A percentile compares a stretch with the other conserved stretches of the same genome.
Evolutionary conservation across 2,329 filamentous ascomycete genomes (phyloP).

Genomic region (Dothideomycetes sp.): DNA sequence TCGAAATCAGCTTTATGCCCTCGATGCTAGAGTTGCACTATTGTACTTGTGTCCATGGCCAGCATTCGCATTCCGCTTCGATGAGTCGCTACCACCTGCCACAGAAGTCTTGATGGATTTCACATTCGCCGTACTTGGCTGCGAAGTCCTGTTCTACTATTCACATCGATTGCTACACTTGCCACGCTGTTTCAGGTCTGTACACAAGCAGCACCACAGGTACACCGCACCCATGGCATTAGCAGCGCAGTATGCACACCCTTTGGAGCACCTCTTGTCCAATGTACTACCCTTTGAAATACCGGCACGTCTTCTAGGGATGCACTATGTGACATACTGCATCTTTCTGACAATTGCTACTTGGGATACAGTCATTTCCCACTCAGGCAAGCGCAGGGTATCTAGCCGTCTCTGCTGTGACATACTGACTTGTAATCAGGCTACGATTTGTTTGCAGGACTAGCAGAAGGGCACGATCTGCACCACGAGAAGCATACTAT

Average conservation of each 20-base stretch:
- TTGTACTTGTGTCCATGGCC: too few relatives aligned
- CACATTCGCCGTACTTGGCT: not conserved
- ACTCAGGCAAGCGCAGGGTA: not conserved
- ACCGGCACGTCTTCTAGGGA: conserved; percentile 1
- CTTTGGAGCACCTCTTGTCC: conserved; percentile 6
- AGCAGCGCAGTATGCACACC: conserved; percentile 8
- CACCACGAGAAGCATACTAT: conserved; percentile 7
- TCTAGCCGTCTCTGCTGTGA: not conserved
- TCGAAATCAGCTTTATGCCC: conserved; percentile 2
- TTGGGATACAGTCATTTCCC: conserved; percentile 5
- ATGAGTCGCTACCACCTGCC: not conserved
- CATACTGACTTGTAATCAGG: not conserved
- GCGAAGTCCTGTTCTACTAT: conserved; percentile 10
- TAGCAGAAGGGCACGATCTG: conserved; percentile 4
- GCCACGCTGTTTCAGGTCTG: not conserved
- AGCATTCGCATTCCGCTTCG: conserved; percentile 3
- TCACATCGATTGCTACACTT: conserved; percentile 4
- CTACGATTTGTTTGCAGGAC: conserved; percentile 4
- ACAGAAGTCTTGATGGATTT: conserved; percentile 1
- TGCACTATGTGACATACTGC: conserved; percentile 1
- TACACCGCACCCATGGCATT: conserved; percentile 8
- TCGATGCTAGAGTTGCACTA: not conserved
- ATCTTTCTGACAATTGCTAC: conserved; percentile 3
- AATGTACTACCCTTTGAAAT: conserved; percentile 6
- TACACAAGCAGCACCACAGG: conserved; percentile 9